Base-by-base conservation (phyloP, 257 asterid species). In the Ligustrum vulgare region DNA sequence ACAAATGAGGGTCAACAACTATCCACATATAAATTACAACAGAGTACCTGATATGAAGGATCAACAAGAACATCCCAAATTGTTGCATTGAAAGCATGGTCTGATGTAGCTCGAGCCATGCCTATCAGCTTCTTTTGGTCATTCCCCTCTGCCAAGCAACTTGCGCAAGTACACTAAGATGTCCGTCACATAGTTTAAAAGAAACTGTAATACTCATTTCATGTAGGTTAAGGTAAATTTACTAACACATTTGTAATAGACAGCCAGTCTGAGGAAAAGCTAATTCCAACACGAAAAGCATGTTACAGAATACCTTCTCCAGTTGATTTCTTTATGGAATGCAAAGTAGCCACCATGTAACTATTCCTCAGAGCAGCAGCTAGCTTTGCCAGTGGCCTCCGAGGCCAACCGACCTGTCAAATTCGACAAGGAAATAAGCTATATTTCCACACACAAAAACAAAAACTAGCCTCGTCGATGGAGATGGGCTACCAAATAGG, bases 11-110 rank as follows among this genome's bases (percentile, higher is more conserved):
- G 45, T 64, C 69, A 11, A 3, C 9, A 54, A 3, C 9, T 64
- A 36, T 71, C 12, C 13, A 56, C 64, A 2, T 51, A 15, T 18
- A 54, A 68, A 65, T 28, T 73, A 64, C 77, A 45, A 7, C 20
- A 58, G 67, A 56, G 23, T 81, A 94, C 99, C 96, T 93, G 98
- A 90, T 95, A 93, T 37, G 96, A 77, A 84, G 99, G 98, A 82
- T 95, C 98, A 76, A 95, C 98, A 67, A 95, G 96, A 82, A 93
- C 99, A 87, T 95, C 99, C 99, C 99, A 95, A 49, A 95, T 93
- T 60, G 99, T 95, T 70, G 99, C 99, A 84, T 95, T 95, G 89
- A 95, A 95, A 78, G 89, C 99, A 80, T 95, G 99, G 82, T 95
- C 99, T 62, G 98, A 95, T 72, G 98, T 95, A 78, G 99, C 98